Conservation (phyloP, 176 grass and related monocot species). For the Zoysia japonica region DNA sequence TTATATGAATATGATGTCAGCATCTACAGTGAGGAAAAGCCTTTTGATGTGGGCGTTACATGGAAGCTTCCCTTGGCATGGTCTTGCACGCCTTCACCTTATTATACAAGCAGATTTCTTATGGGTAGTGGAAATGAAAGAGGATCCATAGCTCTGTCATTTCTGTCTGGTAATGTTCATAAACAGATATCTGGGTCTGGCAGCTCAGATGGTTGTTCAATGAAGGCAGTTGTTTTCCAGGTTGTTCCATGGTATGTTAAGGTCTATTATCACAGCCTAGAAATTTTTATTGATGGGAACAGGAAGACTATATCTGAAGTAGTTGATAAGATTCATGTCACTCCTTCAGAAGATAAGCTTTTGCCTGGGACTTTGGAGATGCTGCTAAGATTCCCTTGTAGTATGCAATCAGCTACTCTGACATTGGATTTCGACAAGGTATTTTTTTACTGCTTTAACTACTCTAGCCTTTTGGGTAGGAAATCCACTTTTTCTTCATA, state of each 20-base stretch:
- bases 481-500: slow-evolving; percentile 33
- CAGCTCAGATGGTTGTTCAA: slow-evolving; percentile 58
- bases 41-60: slow-evolving; percentile 80
- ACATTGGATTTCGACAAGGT: slow-evolving; percentile 98
- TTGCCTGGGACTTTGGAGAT: slow-evolving; percentile 90
- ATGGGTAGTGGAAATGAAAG: slow-evolving; percentile 98
- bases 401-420: slow-evolving; percentile 67
- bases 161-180: slow-evolving; percentile 58
- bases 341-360: slow-evolving; percentile 91
- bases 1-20: slow-evolving; percentile 73
- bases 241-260: slow-evolving; percentile 99
- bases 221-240: slow-evolving; percentile 77
- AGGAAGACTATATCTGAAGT: slow-evolving; percentile 65
- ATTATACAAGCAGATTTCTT: slow-evolving; percentile 84
- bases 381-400: slow-evolving; percentile 71
- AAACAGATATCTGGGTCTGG: slow-evolving; percentile 45
- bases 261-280: slow-evolving; percentile 90
- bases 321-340: slow-evolving; percentile 82
- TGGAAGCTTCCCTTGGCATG: slow-evolving; percentile 77
- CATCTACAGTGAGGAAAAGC: slow-evolving; percentile 59
- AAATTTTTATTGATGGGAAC: slow-evolving; percentile 78
- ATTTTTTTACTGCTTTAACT: slow-evolving; percentile 43
- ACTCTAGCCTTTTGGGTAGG: not conserved
- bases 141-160: slow-evolving; percentile 92
- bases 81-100: slow-evolving; percentile 66